Base-by-base conservation (phyloP, 169 alveolate species). In the Plasmodium malariae region DNA sequence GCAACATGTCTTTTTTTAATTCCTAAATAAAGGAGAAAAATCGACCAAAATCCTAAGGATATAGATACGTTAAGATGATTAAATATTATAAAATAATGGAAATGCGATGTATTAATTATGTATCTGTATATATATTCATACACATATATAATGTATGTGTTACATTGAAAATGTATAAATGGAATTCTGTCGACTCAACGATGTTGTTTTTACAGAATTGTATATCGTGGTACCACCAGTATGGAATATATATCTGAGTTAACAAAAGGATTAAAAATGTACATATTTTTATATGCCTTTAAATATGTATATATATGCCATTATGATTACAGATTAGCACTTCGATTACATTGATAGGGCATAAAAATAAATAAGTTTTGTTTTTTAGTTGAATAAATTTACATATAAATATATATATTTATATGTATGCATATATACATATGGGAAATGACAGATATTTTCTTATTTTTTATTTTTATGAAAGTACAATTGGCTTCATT, bases 211-310 rank as follows among this genome's bases (percentile, higher is more conserved):
- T 67, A 36, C 89, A 78, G 28, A 62, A 3, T 19, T 43, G 45
- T 78, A 78, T 63, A 36, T 78, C 74, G 63, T 78, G 32, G 68
- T 78, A 78, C 89, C 89, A 78, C 89, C 89, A 78, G 30, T 78
- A 68, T 76, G 89, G 89, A 78, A 78, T 65, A 63, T 78, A 78
- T 78, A 78, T 65, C 89, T 78, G 45, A n/a, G 37, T 24, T 2
- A 55, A 14, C 1, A 40, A n/a, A 49, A 63, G 54, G 32, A 54
- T 36, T 74, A 59, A 63, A 59, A 14, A 37, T 0, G 37, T 49
- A 28, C 19, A 49, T 62, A 40, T 63, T 36, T 37, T 43, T n/a
- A 32, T 26, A 63, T 19, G 14, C 7, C 6, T 55, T 19, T 1
- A 30, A 65, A 14, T 34, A 32, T 6, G 24, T 34, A n/a, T 12